Evolutionary conservation across 2,329 filamentous ascomycete genomes (phyloP), one percentile per base, ranked within the genome.

Genomic region (Sclerotinia nivalis): DNA sequence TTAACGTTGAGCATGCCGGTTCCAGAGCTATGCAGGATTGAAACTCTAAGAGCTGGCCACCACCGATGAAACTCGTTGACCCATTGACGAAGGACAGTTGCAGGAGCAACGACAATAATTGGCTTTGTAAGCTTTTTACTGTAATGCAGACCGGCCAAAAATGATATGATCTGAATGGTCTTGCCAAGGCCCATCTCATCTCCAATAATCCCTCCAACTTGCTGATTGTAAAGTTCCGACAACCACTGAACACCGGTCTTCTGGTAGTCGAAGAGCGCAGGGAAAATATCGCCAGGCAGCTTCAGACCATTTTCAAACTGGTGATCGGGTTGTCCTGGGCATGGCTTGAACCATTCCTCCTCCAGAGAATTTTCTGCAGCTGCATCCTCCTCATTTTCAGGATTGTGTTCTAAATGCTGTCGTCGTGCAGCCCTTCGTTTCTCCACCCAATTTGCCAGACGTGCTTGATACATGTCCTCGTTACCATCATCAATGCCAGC

Each of bases 181-280:
- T 99, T 99, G 5, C 96, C 96, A n/a, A 99, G 83, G 0, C 96
- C 96, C 96, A 99, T 99, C 80, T 99, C 96, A 77, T 99, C 96
- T 8, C 95, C 96, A 52, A 99, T 87, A 68, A 99, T 98, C 3
- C 96, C 96, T 34, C 96, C 96, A 7, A 97, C 93, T 71, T 91
- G 88, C 78, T 97, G 93, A 69, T 89, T 88, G 78, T 97, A 95
- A 2, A 99, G 83, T 79, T 99, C 95, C 79, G 93, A 93, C 9
- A 99, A 86, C 96, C 96, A 99, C 78, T 97, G 92, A 4, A 99
- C 93, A 4, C 95, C 94, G 0, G 93, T 97, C 80, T 97, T 97
- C 77, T 99, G 96, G 75, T 99, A 99, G 73, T 96, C 93, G 76
- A 98, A 99, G 0, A 99, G 83, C 2, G 93, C 93, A 0, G 93